Base-by-base conservation (phyloP, 805 yeast species). In the Saccharomycopsis synnaedendra region DNA sequence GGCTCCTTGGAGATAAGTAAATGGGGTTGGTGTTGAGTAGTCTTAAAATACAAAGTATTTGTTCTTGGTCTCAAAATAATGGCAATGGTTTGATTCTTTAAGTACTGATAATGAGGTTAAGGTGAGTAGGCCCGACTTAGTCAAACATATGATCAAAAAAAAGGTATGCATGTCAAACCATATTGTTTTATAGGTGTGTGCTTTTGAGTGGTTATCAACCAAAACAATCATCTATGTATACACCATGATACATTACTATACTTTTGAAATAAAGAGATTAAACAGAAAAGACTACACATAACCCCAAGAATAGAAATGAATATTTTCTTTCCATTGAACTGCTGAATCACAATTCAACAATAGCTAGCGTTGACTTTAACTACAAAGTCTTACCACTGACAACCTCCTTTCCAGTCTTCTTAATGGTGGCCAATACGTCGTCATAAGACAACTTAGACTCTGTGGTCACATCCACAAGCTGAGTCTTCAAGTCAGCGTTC, bases 381-480 rank as follows among this genome's bases (percentile, higher is more conserved):
- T 64, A 68, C 46, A 82, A 58, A 41, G 72, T 67, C 57, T 72
- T 72, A 8, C 96, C 95, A 32, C 72, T 70, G 42, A 73, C 69
- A 50, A 90, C 82, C 57, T 78, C 78, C 70, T 90, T 90, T 36
- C 97, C 97, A 1, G 97, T 88, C 71, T 90, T 90, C 53, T 81
- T 69, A 54, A 90, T 90, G 48, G 87, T 80, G 46, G 73, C 80
- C 47, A 81, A 70, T n/a, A 93, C 89, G 3, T 82, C 75, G 44
- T 89, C 94, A 60, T 84, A 87, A 45, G 76, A 73, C 35, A 85
- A 62, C 34, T 67, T 67, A 10, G 64, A 66, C 10, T 64, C 66
- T 6, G 93, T 75, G 48, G 71, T 70, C 40, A 90, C 96, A 58
- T 79, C 82, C 6, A 90, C 98, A 1, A 81, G 68, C 68, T 90